A percentile compares a stretch with the other conserved stretches of the same genome.
phyloP scores from a whole-genome alignment of 176 grass and related monocot genomes.

The Oryza glaberrima region DNA sequence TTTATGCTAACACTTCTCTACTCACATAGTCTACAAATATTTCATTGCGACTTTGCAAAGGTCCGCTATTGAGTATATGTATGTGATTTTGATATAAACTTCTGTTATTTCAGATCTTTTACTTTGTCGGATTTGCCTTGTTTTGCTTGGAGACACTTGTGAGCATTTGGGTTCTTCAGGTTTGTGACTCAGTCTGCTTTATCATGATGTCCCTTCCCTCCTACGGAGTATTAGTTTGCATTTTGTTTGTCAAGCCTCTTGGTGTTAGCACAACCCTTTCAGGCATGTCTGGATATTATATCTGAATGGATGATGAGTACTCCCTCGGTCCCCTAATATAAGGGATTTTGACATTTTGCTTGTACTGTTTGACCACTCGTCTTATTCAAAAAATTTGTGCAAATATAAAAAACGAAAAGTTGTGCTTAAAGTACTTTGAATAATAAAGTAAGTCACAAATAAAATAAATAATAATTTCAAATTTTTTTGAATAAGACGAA shows the following conservation, averaged over 20 bases:
- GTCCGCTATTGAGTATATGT: not conserved
- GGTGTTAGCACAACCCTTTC: not conserved
- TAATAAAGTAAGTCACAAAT: too few relatives aligned
- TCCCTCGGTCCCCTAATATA: too few relatives aligned
- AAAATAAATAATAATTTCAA: too few relatives aligned
- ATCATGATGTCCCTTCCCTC: not conserved
- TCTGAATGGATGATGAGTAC: not conserved
- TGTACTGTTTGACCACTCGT: too few relatives aligned
- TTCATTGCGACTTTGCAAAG: constrained; percentile 2
- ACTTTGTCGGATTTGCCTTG: constrained; percentile 80
- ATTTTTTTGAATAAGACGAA: too few relatives aligned
- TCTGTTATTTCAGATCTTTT: constrained; percentile 68
- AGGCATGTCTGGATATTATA: not conserved
- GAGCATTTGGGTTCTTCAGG: constrained; percentile 93
- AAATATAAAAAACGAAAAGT: too few relatives aligned
- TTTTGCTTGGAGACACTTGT: constrained; percentile 93
- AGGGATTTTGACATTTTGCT: too few relatives aligned
- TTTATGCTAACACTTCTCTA: constrained; percentile 7
- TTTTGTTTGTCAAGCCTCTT: constrained; percentile 17
- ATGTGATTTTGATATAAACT: constrained; percentile 22
- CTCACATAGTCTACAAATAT: not conserved
- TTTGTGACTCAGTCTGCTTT: constrained; percentile 34
- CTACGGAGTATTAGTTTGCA: not conserved
- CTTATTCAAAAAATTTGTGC: too few relatives aligned
- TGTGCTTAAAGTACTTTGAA: too few relatives aligned